Evolutionary conservation across 257 asterid genomes (phyloP), one percentile per base, ranked within the genome.

Genomic region (Primulina eburnea): DNA sequence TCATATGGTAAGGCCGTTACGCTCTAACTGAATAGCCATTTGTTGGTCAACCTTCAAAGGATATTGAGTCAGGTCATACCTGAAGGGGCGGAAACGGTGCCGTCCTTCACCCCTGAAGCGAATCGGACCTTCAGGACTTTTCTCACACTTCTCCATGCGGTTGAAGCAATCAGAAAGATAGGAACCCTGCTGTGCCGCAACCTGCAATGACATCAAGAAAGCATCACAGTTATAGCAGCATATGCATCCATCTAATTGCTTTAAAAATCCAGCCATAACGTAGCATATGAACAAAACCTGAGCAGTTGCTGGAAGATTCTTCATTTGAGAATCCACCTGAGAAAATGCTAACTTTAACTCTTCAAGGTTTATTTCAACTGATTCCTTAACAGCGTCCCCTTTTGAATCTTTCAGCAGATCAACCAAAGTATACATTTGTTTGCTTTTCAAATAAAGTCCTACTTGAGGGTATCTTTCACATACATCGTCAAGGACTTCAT

Each of bases 261-360:
- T 40, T 32, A 6, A 4, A 43, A 60, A 16, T 64, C 50, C 62
- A 62, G 20, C 55, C 70, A 35, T 35, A 12, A 61, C 38, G 66
- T 50, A 37, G 70, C 14, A 62, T 35, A 28, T 21, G 40, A 55
- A 4, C 56, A 62, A 14, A 68, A 92, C 98, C 97, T 93, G 98
- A 29, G 99, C 99, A 21, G 99, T 93, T 63, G 99, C 96, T 26
- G 99, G 99, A 76, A 93, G 99, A 71, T 86, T 87, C 95, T 90
- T 93, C 99, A 89, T 71, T 79, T 89, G 89, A 67, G 90, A 79
- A 82, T 93, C 97, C 50, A 89, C 97, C 78, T 90, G 82, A 67
- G 97, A 93, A 68, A 93, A 92, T 61, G 96, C 97, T 24, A 79
- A 43, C 76, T 84, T 90, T 76, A 93, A 93, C 71, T 93, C 96